Conservation (phyloP, 208 protist genomes). For the Leptomonas seymouri region DNA sequence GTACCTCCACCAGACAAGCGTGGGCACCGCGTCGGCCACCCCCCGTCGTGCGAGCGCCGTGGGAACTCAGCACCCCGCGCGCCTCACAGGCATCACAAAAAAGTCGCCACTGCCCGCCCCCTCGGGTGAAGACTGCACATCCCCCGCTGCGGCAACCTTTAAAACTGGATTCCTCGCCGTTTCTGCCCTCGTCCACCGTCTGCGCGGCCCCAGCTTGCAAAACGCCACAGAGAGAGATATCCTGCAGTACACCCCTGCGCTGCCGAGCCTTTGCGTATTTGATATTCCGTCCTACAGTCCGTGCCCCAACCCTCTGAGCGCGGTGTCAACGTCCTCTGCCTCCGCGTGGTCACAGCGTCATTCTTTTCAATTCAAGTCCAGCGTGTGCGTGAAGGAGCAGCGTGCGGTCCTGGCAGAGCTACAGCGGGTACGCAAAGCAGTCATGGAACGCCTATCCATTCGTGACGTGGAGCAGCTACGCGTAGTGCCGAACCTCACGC, state of each 20-base stretch:
- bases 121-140: background rate
- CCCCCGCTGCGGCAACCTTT: slow-evolving; percentile 17
- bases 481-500: slow-evolving; percentile 75
- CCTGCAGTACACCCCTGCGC: slow-evolving; percentile 59
- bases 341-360: background rate
- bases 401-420: slow-evolving; percentile 18
- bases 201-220: slow-evolving; percentile 41
- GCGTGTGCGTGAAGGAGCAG: slow-evolving; percentile 1
- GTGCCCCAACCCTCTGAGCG: slow-evolving; percentile 7
- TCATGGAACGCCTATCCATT: slow-evolving; percentile 31
- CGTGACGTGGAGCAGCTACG: slow-evolving; percentile 67
- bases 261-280: slow-evolving; percentile 82
- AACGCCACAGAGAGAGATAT: slow-evolving; percentile 51
- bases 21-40: background rate
- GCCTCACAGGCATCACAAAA: background rate
- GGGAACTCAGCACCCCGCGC: background rate
- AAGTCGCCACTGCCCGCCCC: background rate
- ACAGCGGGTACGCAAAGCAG: slow-evolving; percentile 24
- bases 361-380: background rate
- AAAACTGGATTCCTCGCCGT: slow-evolving; percentile 84
- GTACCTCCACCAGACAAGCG: slow-evolving; percentile 68
- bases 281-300: slow-evolving; percentile 77
- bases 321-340: background rate
- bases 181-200: slow-evolving; percentile 68
- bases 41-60: background rate